Base-by-base conservation (phyloP, 331 rosid species). In the Pyracantha coccinea region DNA sequence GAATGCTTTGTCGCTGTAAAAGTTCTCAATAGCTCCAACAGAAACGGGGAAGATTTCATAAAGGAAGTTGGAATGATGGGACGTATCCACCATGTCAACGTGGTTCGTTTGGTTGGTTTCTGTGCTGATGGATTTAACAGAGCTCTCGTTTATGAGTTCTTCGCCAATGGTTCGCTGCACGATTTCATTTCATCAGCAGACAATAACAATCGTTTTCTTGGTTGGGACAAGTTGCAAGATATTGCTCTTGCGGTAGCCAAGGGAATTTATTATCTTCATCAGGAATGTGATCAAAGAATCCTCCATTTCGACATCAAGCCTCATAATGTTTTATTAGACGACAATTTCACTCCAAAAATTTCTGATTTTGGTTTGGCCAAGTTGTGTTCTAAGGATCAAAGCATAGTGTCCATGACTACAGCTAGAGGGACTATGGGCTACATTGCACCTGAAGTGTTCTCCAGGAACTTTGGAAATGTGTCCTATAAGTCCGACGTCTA, bases 141-240 rank as follows among this genome's bases (percentile, higher is more conserved):
- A 27, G 77, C 77, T 25, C 77, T 73, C 27, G 21, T 73, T 11
- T 73, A 73, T 73, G 77, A 73, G 12, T 60, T 41, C 59, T 60
- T 73, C 1, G 29, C 77, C 8, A 41, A 73, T 41, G 69, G 77
- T 17, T 73, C 77, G 4, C 28, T 73, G 4, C 77, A 73, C 3
- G 45, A 60, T 38, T 72, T 72, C 68, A 24, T 58, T 8, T 72
- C 76, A 2, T 23, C 76, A 2, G 58, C 76, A 23, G 68, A 59
- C 58, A 59, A 35, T 41, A 72, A 72, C 6, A 59, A 58, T 19
- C 2, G 12, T 2, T 17, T 72, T 6, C 76, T 38, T 41, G 55
- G 67, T 57, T 57, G 76, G 76, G 76, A 59, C 1, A 72, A 59
- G 68, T 17, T 72, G 41, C 58, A 35, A 59, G 58, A 59, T 59